Conservation (phyloP, 805 yeast species). For the Teunomyces stri region DNA sequence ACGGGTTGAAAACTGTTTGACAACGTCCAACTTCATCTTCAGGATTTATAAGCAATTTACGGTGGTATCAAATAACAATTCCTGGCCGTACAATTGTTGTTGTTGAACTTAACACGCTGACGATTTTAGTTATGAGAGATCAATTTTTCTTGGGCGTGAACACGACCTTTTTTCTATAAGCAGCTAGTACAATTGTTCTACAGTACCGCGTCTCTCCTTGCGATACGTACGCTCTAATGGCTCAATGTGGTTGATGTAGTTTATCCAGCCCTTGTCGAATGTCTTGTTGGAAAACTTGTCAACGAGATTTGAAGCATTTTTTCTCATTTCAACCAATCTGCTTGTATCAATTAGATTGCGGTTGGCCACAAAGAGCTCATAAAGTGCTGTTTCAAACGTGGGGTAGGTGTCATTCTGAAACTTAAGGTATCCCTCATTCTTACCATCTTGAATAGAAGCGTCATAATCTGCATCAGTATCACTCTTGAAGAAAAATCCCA, state of each 20-base stretch:
- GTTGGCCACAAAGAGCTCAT: slow-evolving; percentile 37
- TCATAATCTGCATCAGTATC: slow-evolving; percentile 67
- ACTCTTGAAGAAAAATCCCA: slow-evolving; percentile 81
- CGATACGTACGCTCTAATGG: slow-evolving; percentile 26
- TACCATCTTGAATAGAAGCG: slow-evolving; percentile 9
- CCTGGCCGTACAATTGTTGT: slow-evolving; percentile 5
- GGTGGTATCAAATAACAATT: slow-evolving; percentile 2
- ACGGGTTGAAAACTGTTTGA: slow-evolving; percentile 84
- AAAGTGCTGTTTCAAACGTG: slow-evolving; percentile 49
- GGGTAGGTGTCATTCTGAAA: slow-evolving; percentile 30
- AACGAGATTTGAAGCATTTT: slow-evolving; percentile 45
- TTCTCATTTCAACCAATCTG: slow-evolving; percentile 41
- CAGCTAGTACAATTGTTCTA: slow-evolving; percentile 26
- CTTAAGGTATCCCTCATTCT: neutral
- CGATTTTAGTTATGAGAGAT: slow-evolving; percentile 5
- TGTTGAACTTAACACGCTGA: slow-evolving; percentile 15
- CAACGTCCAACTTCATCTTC: slow-evolving; percentile 41
- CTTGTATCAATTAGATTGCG: slow-evolving; percentile 22
- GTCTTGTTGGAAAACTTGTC: slow-evolving; percentile 60
- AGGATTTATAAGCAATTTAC: slow-evolving; percentile 1
- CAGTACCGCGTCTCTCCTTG: slow-evolving; percentile 22
- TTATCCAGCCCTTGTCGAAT: slow-evolving; percentile 56
- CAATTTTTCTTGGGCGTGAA: slow-evolving; percentile 3
- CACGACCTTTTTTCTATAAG: slow-evolving; percentile 6
- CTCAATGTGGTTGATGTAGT: slow-evolving; percentile 16